Base-by-base conservation (phyloP, 768 basidiomycete genomes). In the Termitomyces sp. region DNA sequence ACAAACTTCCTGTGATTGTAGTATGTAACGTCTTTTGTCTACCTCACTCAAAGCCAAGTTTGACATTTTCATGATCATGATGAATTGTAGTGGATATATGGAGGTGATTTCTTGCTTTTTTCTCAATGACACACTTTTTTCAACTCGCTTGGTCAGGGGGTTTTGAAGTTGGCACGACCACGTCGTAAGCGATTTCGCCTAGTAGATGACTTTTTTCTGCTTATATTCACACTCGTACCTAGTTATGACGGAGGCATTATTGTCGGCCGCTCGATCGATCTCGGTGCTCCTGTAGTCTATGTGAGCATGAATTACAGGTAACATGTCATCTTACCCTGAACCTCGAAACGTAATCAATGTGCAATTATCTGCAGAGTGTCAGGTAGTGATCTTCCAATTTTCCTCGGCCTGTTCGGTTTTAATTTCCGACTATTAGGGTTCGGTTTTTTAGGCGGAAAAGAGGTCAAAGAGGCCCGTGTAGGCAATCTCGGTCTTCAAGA, bases 401-500 rank as follows among this genome's bases (percentile, higher is more conserved):
- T 16, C 28, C 5, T 1, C 8, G 9, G 36, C 4, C 36, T 20
- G n/a, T 44, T 22, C 28, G 1, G 16, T 31, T 29, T 48, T 49
- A 9, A 47, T 29, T n/a, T 6, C 36, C 1, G 7, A 13, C 15
- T 7, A 4, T 8, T 45, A 50, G 81, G 76, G 5, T 77, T 82
- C 51, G 82, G 83, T 3, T 85, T 84, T 66, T 58, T 84, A 39
- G 75, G 77, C 0, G 71, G 81, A 44, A 72, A 77, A 60, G 81
- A 85, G 70, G 76, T 83, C 1, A 78, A 76, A 49, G 73, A 69
- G 4, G 82, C 77, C 3, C 79, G 78, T 1, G 72, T 81, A 8
- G 82, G 80, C 1, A 89, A 88, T 64, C 72, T 87, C 22, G 87
- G 87, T n/a, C 70, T 90, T 24, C 80, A 79, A 56, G 86, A 88